Conservation (phyloP, 2,329 filamentous ascomycete genomes). For the Hirsutella thompsonii region DNA sequence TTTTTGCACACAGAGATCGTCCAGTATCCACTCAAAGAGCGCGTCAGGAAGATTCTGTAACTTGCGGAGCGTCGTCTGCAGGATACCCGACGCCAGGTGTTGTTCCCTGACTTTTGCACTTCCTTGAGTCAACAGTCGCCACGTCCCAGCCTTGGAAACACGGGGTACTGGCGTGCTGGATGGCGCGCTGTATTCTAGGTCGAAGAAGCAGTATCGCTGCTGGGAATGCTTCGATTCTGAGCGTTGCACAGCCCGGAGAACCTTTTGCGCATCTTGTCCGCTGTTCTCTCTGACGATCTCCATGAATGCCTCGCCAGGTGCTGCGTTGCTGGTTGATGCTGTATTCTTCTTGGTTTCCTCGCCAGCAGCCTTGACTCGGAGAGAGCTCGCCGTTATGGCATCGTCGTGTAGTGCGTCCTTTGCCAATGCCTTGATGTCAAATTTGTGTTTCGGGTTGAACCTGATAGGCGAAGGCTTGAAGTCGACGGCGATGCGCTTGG, state of each 20-base stretch:
- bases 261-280: slow-evolving; percentile 31
- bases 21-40: slow-evolving; percentile 52
- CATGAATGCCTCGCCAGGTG: slow-evolving; percentile 12
- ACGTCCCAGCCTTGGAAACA: slow-evolving; percentile 23
- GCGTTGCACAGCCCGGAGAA: slow-evolving; percentile 36
- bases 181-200: slow-evolving; percentile 15
- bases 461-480: slow-evolving; percentile 35
- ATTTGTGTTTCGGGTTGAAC: slow-evolving; percentile 43
- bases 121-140: slow-evolving; percentile 35
- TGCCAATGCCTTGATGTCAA: slow-evolving; percentile 49
- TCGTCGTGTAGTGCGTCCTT: slow-evolving; percentile 46
- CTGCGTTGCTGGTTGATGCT: slow-evolving; percentile 5
- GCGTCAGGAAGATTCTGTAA: slow-evolving; percentile 41
- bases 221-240: slow-evolving; percentile 25
- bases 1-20: slow-evolving; percentile 43
- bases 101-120: slow-evolving; percentile 34
- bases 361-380: slow-evolving; percentile 24
- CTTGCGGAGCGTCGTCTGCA: slow-evolving; percentile 33
- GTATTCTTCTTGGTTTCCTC: slow-evolving; percentile 8
- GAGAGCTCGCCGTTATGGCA: slow-evolving; percentile 42
- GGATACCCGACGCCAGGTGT: slow-evolving; percentile 48
- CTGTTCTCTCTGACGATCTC: slow-evolving; percentile 21
- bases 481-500: slow-evolving; percentile 30
- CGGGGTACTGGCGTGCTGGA: slow-evolving; percentile 14
- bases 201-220: slow-evolving; percentile 38